Base-by-base conservation (phyloP, 1,139 yeast species). In the Protomyces inouyei region DNA sequence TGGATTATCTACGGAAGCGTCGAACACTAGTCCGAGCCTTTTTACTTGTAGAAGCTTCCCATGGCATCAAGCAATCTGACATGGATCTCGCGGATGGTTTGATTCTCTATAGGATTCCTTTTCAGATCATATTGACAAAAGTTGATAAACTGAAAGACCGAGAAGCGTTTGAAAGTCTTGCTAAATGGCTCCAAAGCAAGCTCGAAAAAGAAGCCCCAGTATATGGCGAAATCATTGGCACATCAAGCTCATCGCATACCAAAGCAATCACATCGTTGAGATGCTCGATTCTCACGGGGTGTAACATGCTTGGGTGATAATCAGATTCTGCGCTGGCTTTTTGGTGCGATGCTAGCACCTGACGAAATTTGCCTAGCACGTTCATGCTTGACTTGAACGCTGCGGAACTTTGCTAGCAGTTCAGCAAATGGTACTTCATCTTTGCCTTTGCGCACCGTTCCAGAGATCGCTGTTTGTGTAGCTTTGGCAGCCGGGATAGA, bases 301-400 rank as follows among this genome's bases (percentile, higher is more conserved):
- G 48, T 28, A 43, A 43, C 48, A 43, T n/a, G 48, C 48, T 37
- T 12, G 43, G 43, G 9, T 12, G 10, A 5, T 12, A 9, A 12
- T 43, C 48, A 18, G 23, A 43, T 6, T n/a, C 23, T 43, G 23
- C 23, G 48, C 25, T 43, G 48, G 12, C 3, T 18, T 6, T 16
- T 16, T 9, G 18, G 23, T 18, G 23, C 48, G 5, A 18, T 43
- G 18, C 18, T n/a, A n/a, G 54, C 6, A 12, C 43, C 43, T 14
- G 14, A 5, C 5, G 35, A n/a, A 32, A n/a, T 3, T 12, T 35
- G 60, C 6, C 64, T 46, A 35, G 65, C 64, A n/a, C 32, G 51
- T 67, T 84, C 85, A 65, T 85, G 86, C 56, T 76, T 77, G 65
- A 82, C 82, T 73, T 87, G 93, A 5, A 85, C 81, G 23, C 78